Base-by-base conservation (phyloP, 129 eudicot species). In the Mikania micrantha region DNA sequence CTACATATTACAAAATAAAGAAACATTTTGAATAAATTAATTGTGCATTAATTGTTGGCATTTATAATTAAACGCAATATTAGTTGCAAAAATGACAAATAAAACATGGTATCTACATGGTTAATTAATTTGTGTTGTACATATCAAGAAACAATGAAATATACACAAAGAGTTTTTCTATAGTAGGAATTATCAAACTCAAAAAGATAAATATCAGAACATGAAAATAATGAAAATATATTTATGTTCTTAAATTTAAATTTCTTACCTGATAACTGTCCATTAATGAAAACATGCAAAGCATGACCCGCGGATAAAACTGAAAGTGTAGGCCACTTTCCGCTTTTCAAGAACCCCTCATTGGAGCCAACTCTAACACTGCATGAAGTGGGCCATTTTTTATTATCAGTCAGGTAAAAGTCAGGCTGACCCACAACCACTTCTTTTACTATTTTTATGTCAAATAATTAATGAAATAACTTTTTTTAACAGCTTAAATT, bases 241-340 rank as follows among this genome's bases (percentile, higher is more conserved):
- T 61, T 9, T 35, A n/a, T 25, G 9, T 63, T 62, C 16, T 50
- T 62, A 5, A 17, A 25, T 42, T 32, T 5, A 42, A 31, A 69
- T 28, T 21, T 24, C 36, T 61, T 66, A 88, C 96, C 98, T 77
- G 95, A 76, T 58, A 89, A 75, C 72, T 79, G 88, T 48, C 95
- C 97, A 21, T 94, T 90, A 82, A 94, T 78, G 73, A 86, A 93
- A 50, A 89, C 96, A 67, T 93, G 96, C 85, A 93, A 84, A 49
- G 98, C 95, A 60, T 88, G 98, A 34, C 98, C 98, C 24, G 98
- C 98, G 57, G 98, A 93, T 32, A 78, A 38, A 67, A 85, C 97
- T 0, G 86, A 84, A 25, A 94, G 86, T 69, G 80, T 83, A 20
- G 97, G 99, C 82, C 82, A 83, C 57, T 89, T 59, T 22, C 91